Conservation (phyloP, 2,329 filamentous ascomycete genomes). For the Incumbomyces delicatus region DNA sequence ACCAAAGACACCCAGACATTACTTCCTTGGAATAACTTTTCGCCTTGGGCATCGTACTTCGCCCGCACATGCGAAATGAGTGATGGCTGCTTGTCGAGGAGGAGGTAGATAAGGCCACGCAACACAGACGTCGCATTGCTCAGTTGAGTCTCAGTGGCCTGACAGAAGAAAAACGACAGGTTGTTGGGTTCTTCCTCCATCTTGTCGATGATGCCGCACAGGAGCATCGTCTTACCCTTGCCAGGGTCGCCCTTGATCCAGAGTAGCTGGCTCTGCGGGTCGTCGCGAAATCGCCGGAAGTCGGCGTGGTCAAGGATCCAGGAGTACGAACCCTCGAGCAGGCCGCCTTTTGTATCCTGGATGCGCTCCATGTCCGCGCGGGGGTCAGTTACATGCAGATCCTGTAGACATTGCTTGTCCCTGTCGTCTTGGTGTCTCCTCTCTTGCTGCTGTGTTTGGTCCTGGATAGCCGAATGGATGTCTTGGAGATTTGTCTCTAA, state of each 20-base stretch:
- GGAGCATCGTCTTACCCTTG: slow-evolving; percentile 34
- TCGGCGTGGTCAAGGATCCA: slow-evolving; percentile 20
- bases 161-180: slow-evolving; percentile 27
- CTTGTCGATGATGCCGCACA: slow-evolving; percentile 25
- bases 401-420: slow-evolving; percentile 22
- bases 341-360: slow-evolving; percentile 17
- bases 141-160: slow-evolving; percentile 22
- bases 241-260: slow-evolving; percentile 31
- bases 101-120: slow-evolving; percentile 33
- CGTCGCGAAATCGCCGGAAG: slow-evolving; percentile 18
- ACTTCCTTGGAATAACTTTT: slow-evolving; percentile 29
- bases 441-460: no score
- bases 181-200: slow-evolving; percentile 4
- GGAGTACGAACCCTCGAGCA: slow-evolving; percentile 12
- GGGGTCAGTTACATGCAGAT: slow-evolving; percentile 14
- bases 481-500: no score
- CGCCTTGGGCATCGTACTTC: slow-evolving; percentile 27
- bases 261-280: slow-evolving; percentile 22
- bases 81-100: slow-evolving; percentile 27
- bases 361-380: slow-evolving; percentile 19
- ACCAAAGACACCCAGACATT: slow-evolving; percentile 31
- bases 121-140: slow-evolving; percentile 26
- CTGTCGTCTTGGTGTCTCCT: no score
- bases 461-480: no score
- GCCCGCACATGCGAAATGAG: slow-evolving; percentile 28